phyloP scores from a whole-genome alignment of 2,329 filamentous ascomycete genomes.

The Kalaharituber pfeilii region DNA sequence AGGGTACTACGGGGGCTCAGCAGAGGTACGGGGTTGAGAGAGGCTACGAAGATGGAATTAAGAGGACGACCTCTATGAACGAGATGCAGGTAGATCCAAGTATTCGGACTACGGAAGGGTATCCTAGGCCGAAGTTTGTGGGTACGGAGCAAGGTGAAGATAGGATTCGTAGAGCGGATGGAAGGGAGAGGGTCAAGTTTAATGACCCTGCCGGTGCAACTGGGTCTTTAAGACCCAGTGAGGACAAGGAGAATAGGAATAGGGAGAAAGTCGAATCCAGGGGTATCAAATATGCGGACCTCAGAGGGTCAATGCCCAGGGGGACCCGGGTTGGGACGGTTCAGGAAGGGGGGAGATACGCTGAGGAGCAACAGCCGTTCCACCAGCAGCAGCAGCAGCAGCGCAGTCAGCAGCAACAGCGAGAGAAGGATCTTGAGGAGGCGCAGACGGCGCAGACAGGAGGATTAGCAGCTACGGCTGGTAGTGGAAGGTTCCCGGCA shows the following conservation, averaged over 20 bases:
- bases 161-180: background rate
- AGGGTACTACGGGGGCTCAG: background rate
- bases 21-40: background rate
- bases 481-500: too few relatives aligned
- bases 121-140: background rate
- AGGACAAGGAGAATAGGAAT: background rate
- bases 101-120: background rate
- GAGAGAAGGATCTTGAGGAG: background rate
- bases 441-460: background rate
- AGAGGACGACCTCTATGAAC: constrained; percentile 7
- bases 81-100: constrained; percentile 6
- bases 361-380: background rate
- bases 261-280: background rate
- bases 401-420: background rate
- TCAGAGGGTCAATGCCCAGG: background rate
- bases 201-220: background rate
- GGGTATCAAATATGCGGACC: background rate
- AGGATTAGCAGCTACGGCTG: too few relatives aligned
- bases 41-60: background rate
- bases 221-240: background rate
- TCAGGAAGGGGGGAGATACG: background rate
- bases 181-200: background rate
- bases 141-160: background rate
- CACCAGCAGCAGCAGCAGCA: background rate
- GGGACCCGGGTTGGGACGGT: background rate